A percentile compares a stretch with the other conserved stretches of the same genome.
Conservation (phyloP, 176 grass and related monocot genomes). For the Poa pratensis region DNA sequence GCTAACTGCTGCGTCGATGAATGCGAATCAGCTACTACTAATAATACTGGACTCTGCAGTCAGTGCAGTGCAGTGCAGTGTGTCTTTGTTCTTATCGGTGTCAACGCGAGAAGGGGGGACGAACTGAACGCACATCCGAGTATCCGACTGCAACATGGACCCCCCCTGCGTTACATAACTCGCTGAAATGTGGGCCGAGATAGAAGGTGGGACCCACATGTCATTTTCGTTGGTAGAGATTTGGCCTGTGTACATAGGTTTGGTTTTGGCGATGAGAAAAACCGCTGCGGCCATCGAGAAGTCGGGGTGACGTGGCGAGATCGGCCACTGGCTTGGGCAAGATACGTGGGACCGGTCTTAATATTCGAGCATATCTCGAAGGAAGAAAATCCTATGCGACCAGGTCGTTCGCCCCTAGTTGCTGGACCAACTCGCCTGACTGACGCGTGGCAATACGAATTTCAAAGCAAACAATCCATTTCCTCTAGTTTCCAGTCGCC, state of each 20-base stretch:
- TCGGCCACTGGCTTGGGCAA: too few relatives aligned
- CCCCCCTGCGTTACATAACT: too few relatives aligned
- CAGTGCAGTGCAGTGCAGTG: neutral
- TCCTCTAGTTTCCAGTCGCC: too few relatives aligned
- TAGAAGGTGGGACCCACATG: rapidly evolving
- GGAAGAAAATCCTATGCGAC: too few relatives aligned
- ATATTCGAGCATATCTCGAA: neutral
- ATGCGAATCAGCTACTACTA: neutral
- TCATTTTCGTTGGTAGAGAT: neutral
- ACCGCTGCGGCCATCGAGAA: slow-evolving; percentile 19
- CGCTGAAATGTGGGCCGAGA: neutral
- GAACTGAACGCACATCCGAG: neutral
- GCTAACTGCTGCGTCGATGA: neutral
- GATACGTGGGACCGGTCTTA: neutral
- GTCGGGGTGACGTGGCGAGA: slow-evolving; percentile 10
- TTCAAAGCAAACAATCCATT: too few relatives aligned
- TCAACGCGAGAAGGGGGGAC: slow-evolving; percentile 10
- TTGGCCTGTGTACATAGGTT: rapidly evolving
- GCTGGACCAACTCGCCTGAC: too few relatives aligned
- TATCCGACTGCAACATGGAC: too few relatives aligned
- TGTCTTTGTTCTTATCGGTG: neutral
- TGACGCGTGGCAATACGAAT: too few relatives aligned
- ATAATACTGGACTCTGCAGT: neutral
- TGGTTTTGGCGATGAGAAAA: neutral
- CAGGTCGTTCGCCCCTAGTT: too few relatives aligned